Percentiles rank a stretch among this genome's conserved stretches.
phyloP scores from a whole-genome alignment of 1,284 basidiomycete genomes.

The Athelia sp. region DNA sequence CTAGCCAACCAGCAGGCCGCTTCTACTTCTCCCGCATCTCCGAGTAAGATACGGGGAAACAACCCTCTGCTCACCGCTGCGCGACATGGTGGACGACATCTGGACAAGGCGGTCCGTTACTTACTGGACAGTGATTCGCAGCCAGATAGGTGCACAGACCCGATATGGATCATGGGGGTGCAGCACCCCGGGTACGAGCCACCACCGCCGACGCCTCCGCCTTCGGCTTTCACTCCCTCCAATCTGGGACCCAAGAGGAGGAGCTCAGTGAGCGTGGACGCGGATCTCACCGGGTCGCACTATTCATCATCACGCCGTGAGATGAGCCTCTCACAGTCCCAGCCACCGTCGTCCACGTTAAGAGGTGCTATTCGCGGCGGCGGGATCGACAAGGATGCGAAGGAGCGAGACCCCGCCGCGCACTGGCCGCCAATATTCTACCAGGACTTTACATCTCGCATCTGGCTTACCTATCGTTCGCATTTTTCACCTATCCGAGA shows the following conservation, averaged over 20 bases:
- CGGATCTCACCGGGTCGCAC: conserved; percentile 66
- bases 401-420: too few relatives aligned
- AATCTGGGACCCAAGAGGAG: neutral
- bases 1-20: conserved; percentile 37
- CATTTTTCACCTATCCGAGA: conserved; percentile 83
- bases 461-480: conserved; percentile 92
- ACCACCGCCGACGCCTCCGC: too few relatives aligned
- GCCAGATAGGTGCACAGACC: conserved; percentile 74
- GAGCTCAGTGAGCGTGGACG: conserved; percentile 12
- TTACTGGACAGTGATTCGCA: conserved; percentile 79
- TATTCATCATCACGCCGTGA: conserved; percentile 66
- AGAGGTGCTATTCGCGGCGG: conserved; percentile 42
- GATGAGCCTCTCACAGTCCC: conserved; percentile 45
- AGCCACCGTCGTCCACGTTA: conserved; percentile 17
- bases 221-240: too few relatives aligned
- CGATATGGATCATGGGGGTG: conserved; percentile 83
- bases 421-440: conserved; percentile 82
- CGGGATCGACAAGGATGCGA: conserved; percentile 64
- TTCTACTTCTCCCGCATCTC: conserved; percentile 15
- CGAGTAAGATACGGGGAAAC: conserved; percentile 1
- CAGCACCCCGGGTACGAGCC: conserved; percentile 68
- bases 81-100: conserved; percentile 66
- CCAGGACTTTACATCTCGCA: conserved; percentile 81
- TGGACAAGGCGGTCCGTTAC: conserved; percentile 69
- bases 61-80: conserved; percentile 50